Conservation (phyloP, 306 rosid genomes). For the Abrus precatorius region DNA sequence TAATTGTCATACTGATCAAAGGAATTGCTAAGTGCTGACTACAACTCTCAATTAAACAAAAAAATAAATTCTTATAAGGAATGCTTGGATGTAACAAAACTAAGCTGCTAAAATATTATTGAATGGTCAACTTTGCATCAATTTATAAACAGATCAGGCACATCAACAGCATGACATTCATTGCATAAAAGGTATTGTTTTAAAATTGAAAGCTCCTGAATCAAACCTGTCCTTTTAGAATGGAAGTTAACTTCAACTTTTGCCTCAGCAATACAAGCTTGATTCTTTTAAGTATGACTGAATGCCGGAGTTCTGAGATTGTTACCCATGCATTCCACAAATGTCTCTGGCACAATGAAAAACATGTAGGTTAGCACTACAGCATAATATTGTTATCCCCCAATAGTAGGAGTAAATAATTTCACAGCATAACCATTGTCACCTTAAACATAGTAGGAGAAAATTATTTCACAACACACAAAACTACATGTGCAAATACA, state of each 20-base stretch:
- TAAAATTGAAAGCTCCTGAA: slow-evolving; percentile 51
- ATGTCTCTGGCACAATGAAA: slow-evolving; percentile 75
- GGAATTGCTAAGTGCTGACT: slow-evolving; percentile 7
- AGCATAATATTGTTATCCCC: slow-evolving; percentile 38
- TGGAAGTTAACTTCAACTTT: slow-evolving; percentile 91
- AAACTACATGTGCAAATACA: slow-evolving; percentile 21
- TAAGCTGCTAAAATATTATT: slow-evolving; percentile 18
- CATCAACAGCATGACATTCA: slow-evolving; percentile 34
- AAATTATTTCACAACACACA: not conserved
- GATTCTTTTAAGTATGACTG: slow-evolving; percentile 96
- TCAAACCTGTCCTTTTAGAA: slow-evolving; percentile 94
- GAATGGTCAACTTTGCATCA: slow-evolving; percentile 15
- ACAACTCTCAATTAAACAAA: slow-evolving; percentile 20
- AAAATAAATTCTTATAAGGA: slow-evolving; percentile 10
- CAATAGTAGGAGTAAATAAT: slow-evolving; percentile 23
- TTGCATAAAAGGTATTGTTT: slow-evolving; percentile 35
- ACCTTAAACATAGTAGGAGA: slow-evolving; percentile 23
- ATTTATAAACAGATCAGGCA: slow-evolving; percentile 10
- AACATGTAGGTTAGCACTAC: slow-evolving; percentile 40
- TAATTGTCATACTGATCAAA: slow-evolving; percentile 39
- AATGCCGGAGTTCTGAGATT: slow-evolving; percentile 93
- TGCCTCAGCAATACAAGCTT: slow-evolving; percentile 90
- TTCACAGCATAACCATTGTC: slow-evolving; percentile 10
- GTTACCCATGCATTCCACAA: slow-evolving; percentile 99
- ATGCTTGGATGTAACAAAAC: slow-evolving; percentile 24